Evolutionary conservation across 169 alveolate species (phyloP).

Genomic region (Sarcocystis neurona): DNA sequence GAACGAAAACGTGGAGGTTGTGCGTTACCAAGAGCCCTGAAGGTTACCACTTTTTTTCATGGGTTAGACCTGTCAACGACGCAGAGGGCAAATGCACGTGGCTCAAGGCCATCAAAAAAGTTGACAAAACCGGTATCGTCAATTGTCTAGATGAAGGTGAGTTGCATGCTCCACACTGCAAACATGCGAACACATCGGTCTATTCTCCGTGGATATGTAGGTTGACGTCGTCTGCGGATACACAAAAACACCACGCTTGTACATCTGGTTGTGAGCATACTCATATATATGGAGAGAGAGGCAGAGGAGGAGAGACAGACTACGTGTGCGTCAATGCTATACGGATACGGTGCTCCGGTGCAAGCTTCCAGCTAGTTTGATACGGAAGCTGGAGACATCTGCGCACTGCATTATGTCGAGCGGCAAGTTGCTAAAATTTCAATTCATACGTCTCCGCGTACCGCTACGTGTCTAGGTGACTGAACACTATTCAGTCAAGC

Average conservation of each 20-base stretch:
- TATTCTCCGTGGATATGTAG: background rate
- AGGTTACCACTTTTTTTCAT: conserved; percentile 21
- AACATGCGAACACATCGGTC: background rate
- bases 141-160: conserved; percentile 45
- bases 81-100: conserved; percentile 11
- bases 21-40: background rate
- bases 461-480: background rate
- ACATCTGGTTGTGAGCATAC: no score
- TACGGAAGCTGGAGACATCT: no score
- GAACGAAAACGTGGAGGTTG: conserved; percentile 48
- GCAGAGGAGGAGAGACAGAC: background rate
- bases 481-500: background rate
- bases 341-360: background rate
- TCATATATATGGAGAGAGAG: background rate
- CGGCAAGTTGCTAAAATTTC: no score
- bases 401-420: no score
- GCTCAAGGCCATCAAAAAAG: background rate
- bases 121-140: background rate
- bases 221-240: background rate
- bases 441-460: no score
- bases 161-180: background rate
- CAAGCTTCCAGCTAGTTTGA: background rate
- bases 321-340: background rate
- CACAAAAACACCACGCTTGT: no score
- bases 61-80: background rate